phyloP scores from a whole-genome alignment of 306 rosid species.

The Purshia tridentata region DNA sequence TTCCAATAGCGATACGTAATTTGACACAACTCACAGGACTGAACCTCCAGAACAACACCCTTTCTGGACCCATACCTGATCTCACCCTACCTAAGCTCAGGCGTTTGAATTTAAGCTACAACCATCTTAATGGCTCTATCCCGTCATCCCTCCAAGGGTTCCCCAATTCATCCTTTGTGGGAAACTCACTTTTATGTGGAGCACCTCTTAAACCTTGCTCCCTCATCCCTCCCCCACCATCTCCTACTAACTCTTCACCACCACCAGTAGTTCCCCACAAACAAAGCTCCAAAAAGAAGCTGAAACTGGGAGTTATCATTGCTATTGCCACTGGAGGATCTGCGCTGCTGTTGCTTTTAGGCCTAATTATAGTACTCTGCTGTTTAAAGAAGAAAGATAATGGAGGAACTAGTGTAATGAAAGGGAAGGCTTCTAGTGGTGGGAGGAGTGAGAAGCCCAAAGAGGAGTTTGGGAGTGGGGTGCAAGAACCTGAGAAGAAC shows the following conservation, averaged over 20 bases:
- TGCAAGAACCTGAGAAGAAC: conserved; percentile 85
- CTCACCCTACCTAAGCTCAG: conserved; percentile 54
- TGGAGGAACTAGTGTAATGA: conserved; percentile 33
- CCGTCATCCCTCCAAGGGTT: conserved; percentile 57
- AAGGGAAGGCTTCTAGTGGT: conserved; percentile 61
- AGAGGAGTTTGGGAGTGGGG: conserved; percentile 89
- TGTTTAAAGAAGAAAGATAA: conserved; percentile 52
- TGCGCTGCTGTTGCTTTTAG: conserved; percentile 46
- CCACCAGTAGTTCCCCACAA: conserved; percentile 40
- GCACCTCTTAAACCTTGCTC: conserved; percentile 66
- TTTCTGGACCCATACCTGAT: conserved; percentile 72
- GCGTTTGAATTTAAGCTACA: conserved; percentile 76
- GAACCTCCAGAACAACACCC: conserved; percentile 78
- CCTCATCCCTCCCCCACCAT: conserved; percentile 42
- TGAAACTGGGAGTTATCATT: conserved; percentile 61
- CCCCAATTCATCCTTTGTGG: conserved; percentile 70
- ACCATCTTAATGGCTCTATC: conserved; percentile 78
- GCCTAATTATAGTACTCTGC: conserved; percentile 55
- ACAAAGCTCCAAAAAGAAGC: conserved; percentile 46
- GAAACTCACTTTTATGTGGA: conserved; percentile 77
- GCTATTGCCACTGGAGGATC: conserved; percentile 82
- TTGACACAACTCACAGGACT: conserved; percentile 64
- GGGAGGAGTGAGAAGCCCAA: conserved; percentile 83
- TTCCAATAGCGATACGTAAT: conserved; percentile 56
- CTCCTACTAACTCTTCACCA: conserved; percentile 39